These are phyloP conservation scores for Anthoceros angustus DNA, from an alignment of 225 moss, liverwort and hornwort genomes.

Conservation along the genomic window DNA sequence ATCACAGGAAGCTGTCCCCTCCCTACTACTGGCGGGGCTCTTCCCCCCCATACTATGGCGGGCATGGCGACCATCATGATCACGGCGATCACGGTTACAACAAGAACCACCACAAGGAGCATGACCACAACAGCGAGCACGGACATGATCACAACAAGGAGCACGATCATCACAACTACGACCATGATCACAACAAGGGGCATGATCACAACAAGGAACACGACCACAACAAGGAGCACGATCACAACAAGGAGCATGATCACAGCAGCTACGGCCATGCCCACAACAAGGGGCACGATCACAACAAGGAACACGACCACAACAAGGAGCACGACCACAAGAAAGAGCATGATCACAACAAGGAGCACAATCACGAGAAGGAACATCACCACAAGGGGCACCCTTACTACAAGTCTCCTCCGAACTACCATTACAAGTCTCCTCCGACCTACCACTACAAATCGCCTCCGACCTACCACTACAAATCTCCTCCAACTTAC, in stretches of 20 bases:
- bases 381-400: neutral
- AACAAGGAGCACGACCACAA: neutral
- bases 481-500: neutral
- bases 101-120: neutral
- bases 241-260: neutral
- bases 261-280: neutral
- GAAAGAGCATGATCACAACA: neutral
- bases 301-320: neutral
- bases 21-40: neutral
- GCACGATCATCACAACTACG: neutral
- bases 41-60: neutral
- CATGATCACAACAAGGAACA: neutral
- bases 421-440: neutral
- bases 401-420: neutral
- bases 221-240: neutral
- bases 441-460: neutral
- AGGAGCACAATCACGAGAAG: neutral
- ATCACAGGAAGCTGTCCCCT: slow-evolving; percentile 1
- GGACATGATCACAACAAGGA: neutral
- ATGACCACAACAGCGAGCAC: neutral
- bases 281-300: neutral
- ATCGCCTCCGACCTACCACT: neutral
- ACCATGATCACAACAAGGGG: neutral
- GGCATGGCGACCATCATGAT: neutral
- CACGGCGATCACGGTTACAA: neutral